Percentiles rank a stretch among this genome's conserved stretches.
phyloP scores from a whole-genome alignment of 2,329 filamentous ascomycete genomes.

The Aspergillus melleus region DNA sequence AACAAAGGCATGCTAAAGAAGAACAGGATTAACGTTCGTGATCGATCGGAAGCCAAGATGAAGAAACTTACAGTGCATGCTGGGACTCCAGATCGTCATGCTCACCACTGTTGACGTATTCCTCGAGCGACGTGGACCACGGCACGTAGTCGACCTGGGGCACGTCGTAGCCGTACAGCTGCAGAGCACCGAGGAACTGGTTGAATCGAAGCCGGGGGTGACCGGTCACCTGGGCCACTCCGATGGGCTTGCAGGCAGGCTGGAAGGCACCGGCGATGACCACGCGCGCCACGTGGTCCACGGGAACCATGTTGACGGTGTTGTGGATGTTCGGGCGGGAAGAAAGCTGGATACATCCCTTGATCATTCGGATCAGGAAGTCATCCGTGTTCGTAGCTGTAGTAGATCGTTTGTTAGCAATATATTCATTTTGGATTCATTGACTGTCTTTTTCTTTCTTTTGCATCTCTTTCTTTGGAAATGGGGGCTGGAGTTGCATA shows the following conservation, averaged over 20 bases:
- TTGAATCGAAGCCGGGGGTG: constrained; percentile 78
- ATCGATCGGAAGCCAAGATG: background rate
- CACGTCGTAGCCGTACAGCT: constrained; percentile 70
- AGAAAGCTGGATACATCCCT: constrained; percentile 80
- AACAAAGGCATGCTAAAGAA: constrained; percentile 63
- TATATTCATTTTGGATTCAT: background rate
- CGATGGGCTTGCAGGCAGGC: constrained; percentile 54
- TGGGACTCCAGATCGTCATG: constrained; percentile 61
- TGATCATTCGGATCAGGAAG: constrained; percentile 82
- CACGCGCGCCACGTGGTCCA: constrained; percentile 78
- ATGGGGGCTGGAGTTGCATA: constrained; percentile 17
- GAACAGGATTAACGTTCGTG: constrained; percentile 4
- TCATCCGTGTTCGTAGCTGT: constrained; percentile 73
- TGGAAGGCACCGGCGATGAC: constrained; percentile 73
- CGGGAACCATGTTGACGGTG: constrained; percentile 85
- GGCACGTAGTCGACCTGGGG: constrained; percentile 66
- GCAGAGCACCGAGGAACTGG: constrained; percentile 70
- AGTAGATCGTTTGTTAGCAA: constrained; percentile 33
- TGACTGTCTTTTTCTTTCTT: background rate
- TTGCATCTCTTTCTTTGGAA: background rate
- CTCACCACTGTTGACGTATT: constrained; percentile 62
- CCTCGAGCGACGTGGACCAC: constrained; percentile 68
- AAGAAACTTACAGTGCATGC: constrained; percentile 59
- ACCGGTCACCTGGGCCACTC: constrained; percentile 75
- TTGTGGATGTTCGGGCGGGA: constrained; percentile 76